Base-by-base conservation (phyloP, 345 rosid species). In the Rhodamnia argentea region DNA sequence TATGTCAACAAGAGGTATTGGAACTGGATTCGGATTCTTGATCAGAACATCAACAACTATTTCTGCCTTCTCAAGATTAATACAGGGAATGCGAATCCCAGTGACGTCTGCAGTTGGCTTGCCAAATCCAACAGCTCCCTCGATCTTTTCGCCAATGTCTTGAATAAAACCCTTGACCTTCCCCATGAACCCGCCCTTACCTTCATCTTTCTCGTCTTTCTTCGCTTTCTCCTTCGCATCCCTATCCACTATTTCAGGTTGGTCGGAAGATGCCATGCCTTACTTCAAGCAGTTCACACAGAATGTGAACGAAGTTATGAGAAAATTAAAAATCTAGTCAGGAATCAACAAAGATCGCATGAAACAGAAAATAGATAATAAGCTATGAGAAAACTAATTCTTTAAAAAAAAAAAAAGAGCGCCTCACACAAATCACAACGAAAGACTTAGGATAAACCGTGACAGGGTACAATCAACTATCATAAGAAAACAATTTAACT, bases 111-210 rank as follows among this genome's bases (percentile, higher is more conserved):
- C 98, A 52, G 99, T 95, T 70, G 99, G 99, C 91, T 96, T 98
- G 83, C 99, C 99, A 32, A 96, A 95, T 24, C 99, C 98, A 62
- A 98, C 92, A 37, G 99, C 88, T 85, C 84, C 99, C 86, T 96
- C 98, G 24, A 96, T 91, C 93, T 98, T 98, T 92, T 95, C 98
- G 82, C 98, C 98, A 83, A 96, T 91, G 87, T 94, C 99, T 11
- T 97, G 97, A 86, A 97, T 94, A 88, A 96, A 98, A 88, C 76
- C 99, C 95, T 97, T 98, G 62, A 98, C 99, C 89, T 94, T 96
- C 26, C 92, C 98, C 0, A 98, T 87, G 87, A 97, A 98, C 85
- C 99, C 99, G 29, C 96, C 98, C 78, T 93, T 87, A 22, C 88
- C 94, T 55, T 93, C 98, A 76, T 91, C 93, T 26, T 94, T 90